Conservation (phyloP, 495 filamentous ascomycete genomes). For the Hypoxylon subgilvum region DNA sequence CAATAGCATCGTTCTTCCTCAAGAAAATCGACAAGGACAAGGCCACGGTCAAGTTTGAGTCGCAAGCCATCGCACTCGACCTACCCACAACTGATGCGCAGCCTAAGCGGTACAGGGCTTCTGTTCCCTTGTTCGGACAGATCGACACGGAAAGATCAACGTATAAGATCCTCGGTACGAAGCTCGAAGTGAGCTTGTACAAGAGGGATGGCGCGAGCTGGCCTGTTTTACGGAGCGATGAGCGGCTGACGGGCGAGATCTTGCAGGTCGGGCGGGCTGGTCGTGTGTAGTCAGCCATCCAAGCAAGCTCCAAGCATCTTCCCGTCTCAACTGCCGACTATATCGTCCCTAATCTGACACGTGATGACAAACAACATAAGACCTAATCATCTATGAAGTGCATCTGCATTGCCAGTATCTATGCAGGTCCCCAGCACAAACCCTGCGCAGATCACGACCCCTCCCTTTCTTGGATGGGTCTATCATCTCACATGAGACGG, state of each 20-base stretch:
- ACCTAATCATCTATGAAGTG: not conserved
- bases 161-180: conserved; percentile 91
- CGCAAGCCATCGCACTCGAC: conserved; percentile 69
- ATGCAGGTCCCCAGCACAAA: not conserved
- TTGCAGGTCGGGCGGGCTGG: conserved; percentile 83
- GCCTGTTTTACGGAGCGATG: conserved; percentile 88
- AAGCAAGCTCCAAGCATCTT: not conserved
- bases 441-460: conserved; percentile 14
- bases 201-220: conserved; percentile 86
- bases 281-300: conserved; percentile 55
- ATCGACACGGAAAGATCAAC: conserved; percentile 76
- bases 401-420: conserved; percentile 8
- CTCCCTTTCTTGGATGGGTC: not conserved
- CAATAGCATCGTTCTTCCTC: conserved; percentile 90
- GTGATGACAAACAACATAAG: not conserved
- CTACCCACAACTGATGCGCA: conserved; percentile 77
- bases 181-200: conserved; percentile 82
- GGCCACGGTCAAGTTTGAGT: conserved; percentile 71
- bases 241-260: conserved; percentile 76
- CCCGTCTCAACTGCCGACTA: not conserved
- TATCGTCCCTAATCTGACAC: not conserved
- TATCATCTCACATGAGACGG: too few species aligned
- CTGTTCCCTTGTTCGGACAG: conserved; percentile 74
- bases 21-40: conserved; percentile 92
- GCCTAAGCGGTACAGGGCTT: conserved; percentile 77